These are phyloP conservation scores for Scytalidium lignicola DNA, from an alignment of 2,329 filamentous ascomycete species.

Conservation along the genomic window DNA sequence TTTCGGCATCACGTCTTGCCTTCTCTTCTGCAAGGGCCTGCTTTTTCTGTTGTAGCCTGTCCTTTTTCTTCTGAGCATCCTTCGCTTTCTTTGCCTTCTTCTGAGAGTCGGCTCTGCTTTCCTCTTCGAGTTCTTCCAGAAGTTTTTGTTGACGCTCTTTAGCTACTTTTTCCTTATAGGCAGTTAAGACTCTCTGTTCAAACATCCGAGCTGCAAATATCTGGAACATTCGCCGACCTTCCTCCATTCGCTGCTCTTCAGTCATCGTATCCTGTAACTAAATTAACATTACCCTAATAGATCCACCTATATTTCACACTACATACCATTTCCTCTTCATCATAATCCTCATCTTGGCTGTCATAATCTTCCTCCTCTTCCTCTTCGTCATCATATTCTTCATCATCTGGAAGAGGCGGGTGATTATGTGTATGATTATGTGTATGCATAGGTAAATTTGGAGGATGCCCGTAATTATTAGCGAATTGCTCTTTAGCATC, in stretches of 20 bases:
- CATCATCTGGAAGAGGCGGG: slow-evolving; percentile 66
- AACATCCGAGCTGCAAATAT: slow-evolving; percentile 99
- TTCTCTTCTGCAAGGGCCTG: slow-evolving; percentile 87
- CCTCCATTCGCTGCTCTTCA: slow-evolving; percentile 98
- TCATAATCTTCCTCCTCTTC: slow-evolving; percentile 57
- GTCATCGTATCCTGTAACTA: slow-evolving; percentile 82
- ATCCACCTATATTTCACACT: slow-evolving; percentile 15
- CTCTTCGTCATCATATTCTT: slow-evolving; percentile 66
- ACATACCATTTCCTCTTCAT: slow-evolving; percentile 70
- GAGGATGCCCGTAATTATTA: slow-evolving; percentile 49
- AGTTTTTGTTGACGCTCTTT: slow-evolving; percentile 87
- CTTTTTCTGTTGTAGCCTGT: slow-evolving; percentile 86
- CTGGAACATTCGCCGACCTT: slow-evolving; percentile 97
- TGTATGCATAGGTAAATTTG: slow-evolving; percentile 48
- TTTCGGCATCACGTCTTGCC: slow-evolving; percentile 80
- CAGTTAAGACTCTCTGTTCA: slow-evolving; percentile 90
- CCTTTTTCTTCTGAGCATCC: slow-evolving; percentile 92
- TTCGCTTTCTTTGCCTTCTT: slow-evolving; percentile 89
- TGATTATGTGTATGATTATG: slow-evolving; percentile 59
- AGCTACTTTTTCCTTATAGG: slow-evolving; percentile 97
- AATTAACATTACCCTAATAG: not conserved
- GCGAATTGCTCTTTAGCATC: slow-evolving; percentile 66
- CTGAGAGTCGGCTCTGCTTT: slow-evolving; percentile 68
- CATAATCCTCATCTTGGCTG: slow-evolving; percentile 60
- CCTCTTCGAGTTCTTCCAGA: slow-evolving; percentile 85